A percentile compares a stretch with the other conserved stretches of the same genome.
These are phyloP conservation scores for Aschersonia sp. DNA, from an alignment of 2,329 filamentous ascomycete genomes.

Conservation along the genomic window DNA sequence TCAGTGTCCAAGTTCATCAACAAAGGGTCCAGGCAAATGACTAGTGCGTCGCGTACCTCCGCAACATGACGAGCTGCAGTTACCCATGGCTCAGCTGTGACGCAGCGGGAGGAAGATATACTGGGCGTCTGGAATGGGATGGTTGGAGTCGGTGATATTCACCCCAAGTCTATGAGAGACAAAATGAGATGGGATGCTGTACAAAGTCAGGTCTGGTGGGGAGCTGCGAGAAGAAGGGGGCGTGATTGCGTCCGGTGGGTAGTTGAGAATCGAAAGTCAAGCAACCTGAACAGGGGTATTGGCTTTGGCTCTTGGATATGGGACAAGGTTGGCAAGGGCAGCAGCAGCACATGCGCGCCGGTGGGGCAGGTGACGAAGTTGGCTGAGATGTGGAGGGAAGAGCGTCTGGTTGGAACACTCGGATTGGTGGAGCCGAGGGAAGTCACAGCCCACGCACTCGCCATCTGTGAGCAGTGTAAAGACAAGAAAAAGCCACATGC, in stretches of 20 bases:
- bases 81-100: constrained; percentile 35
- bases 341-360: neutral
- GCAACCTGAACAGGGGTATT: neutral
- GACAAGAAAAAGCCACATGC: no score
- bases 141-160: no score
- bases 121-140: neutral
- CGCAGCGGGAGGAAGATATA: neutral
- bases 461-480: no score
- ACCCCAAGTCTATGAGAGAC: no score
- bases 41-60: constrained; percentile 21
- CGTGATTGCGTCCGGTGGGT: neutral
- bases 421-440: no score
- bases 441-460: no score
- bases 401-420: neutral
- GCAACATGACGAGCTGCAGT: constrained; percentile 45
- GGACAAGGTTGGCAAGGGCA: neutral
- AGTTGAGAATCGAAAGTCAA: neutral
- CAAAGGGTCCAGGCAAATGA: neutral
- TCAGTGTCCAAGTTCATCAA: neutral
- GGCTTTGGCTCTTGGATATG: no score
- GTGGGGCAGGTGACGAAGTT: neutral
- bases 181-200: neutral
- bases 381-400: neutral
- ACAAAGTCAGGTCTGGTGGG: neutral
- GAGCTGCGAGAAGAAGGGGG: neutral